Evolutionary conservation across 768 basidiomycete species (phyloP), one percentile per base, ranked within the genome.

Genomic region (Botryobasidium botryosum): DNA sequence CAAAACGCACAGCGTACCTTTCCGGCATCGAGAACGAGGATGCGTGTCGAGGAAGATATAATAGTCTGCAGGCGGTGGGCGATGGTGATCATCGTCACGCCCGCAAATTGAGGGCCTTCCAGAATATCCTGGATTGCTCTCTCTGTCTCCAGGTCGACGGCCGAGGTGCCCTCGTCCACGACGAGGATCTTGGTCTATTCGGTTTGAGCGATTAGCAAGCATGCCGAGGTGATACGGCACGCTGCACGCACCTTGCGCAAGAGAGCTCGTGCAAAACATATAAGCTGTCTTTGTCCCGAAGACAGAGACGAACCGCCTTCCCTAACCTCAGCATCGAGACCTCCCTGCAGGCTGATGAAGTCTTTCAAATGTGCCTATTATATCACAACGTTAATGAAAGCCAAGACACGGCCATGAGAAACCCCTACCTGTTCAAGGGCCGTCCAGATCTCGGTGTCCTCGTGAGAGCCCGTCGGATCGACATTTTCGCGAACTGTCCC

Each of bases 141-240:
- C 57, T 92, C 88, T 6, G 87, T 91, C 56, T 91, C 85, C 27
- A 90, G 64, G 59, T 91, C 88, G 40, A 91, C 85, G 17, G 86
- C 85, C 29, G 79, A 84, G 4, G 86, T 91, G 2, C 86, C 80
- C 84, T 96, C 91, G 56, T 94, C 91, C n/a, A 96, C 66, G 1
- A 94, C 84, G 5, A 96, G 66, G 29, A 94, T 79, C 60, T 79
- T 90, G 15, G 83, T 75, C 74, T 80, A 48, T 28, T 23, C 48
- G 25, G 15, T n/a, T n/a, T n/a, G n/a, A 52, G 40, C 38, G 50
- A 39, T 43, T 48, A 46, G 32, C 27, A 25, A 42, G n/a, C 6
- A 1, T 8, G 35, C 35, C 25, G 40, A 44, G 31, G 35, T 17
- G 40, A 48, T 13, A 32, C 15, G 27, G 46, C 17, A 24, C 20